Conservation (phyloP, 768 basidiomycete species). For the Ramaria sp. region DNA sequence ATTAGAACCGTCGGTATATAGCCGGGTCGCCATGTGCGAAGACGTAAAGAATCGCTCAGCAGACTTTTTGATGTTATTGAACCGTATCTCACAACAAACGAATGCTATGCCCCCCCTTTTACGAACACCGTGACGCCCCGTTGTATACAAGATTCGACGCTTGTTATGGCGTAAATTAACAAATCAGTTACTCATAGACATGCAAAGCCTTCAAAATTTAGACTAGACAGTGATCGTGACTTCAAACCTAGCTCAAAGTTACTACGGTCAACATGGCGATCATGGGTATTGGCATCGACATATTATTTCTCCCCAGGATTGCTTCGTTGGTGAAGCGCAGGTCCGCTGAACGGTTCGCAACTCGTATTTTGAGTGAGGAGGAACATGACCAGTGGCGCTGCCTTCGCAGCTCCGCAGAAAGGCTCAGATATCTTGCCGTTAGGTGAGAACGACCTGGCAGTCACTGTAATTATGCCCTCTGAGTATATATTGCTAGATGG, state of each 20-base stretch:
- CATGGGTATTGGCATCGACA: constrained; percentile 67
- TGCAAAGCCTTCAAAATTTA: too few relatives aligned
- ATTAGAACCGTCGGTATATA: too few relatives aligned
- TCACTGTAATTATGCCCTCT: not conserved
- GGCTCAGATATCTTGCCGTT: constrained; percentile 53
- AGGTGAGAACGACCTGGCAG: constrained; percentile 32
- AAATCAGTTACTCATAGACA: too few relatives aligned
- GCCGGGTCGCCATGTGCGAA: too few relatives aligned
- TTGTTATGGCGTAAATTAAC: too few relatives aligned
- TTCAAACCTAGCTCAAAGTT: not conserved
- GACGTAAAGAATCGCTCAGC: too few relatives aligned
- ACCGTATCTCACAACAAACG: too few relatives aligned
- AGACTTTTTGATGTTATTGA: too few relatives aligned
- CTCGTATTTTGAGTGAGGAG: constrained; percentile 47
- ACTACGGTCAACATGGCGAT: constrained; percentile 32
- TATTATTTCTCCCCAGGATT: constrained; percentile 63
- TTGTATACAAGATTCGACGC: too few relatives aligned
- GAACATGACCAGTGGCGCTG: constrained; percentile 33
- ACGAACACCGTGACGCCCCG: too few relatives aligned
- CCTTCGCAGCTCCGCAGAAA: constrained; percentile 17
- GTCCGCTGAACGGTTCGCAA: constrained; percentile 35
- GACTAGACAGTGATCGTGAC: not conserved
- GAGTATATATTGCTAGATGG: constrained; percentile 41
- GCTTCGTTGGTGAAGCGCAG: constrained; percentile 38
- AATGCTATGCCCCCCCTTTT: too few relatives aligned